Evolutionary conservation across 2,329 filamentous ascomycete genomes (phyloP).

Genomic region (Cyanodermella asteris): DNA sequence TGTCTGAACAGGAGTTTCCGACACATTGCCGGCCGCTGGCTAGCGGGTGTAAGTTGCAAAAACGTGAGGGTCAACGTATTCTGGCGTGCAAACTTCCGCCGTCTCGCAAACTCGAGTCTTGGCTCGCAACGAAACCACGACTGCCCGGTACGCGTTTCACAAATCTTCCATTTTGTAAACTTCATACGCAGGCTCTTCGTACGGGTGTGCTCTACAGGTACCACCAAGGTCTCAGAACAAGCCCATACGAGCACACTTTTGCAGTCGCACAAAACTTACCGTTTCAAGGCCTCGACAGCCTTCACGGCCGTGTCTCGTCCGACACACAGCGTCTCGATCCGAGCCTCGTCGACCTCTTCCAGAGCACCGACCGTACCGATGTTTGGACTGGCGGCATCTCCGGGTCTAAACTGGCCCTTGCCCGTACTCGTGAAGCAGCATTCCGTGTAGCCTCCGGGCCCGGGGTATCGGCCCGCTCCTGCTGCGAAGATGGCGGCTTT

Average conservation of each 20-base stretch:
- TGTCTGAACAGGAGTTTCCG: no score
- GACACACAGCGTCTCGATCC: constrained; percentile 40
- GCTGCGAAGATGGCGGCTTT: constrained; percentile 26
- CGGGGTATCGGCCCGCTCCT: constrained; percentile 22
- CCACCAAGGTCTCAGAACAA: no score
- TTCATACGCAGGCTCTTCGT: constrained; percentile 24
- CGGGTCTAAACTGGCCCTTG: constrained; percentile 44
- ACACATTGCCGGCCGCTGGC: no score
- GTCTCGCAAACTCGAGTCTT: no score
- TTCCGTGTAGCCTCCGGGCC: constrained; percentile 21
- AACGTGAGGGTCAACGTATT: no score
- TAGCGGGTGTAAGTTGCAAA: no score
- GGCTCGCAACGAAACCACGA: no score
- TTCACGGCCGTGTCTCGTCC: constrained; percentile 33
- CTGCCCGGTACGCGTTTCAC: constrained; percentile 8
- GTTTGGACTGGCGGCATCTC: constrained; percentile 36
- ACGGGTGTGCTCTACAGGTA: constrained; percentile 22
- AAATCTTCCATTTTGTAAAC: constrained; percentile 24
- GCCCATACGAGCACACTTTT: no score
- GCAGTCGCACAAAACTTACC: constrained; percentile 32
- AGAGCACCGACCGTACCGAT: constrained; percentile 36
- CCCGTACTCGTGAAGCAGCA: constrained; percentile 21
- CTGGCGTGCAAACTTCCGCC: no score
- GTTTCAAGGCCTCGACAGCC: constrained; percentile 42
- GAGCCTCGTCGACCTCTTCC: constrained; percentile 37